phyloP scores from a whole-genome alignment of 805 yeast genomes.

The Zygoascus ofunaensis region DNA sequence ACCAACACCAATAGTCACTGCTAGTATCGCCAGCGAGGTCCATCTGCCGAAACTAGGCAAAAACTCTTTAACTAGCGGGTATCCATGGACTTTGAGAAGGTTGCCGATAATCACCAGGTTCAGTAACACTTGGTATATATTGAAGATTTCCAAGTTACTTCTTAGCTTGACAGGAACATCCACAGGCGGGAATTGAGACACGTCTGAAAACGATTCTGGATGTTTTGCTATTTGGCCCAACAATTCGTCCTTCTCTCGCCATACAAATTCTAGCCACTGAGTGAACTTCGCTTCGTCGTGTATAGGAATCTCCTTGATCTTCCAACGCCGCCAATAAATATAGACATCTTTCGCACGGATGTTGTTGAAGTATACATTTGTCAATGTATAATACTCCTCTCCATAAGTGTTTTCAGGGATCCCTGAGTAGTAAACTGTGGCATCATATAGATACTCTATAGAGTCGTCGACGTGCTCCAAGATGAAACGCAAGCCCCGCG shows the following conservation, averaged over 20 bases:
- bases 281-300: conserved; percentile 49
- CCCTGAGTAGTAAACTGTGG: conserved; percentile 77
- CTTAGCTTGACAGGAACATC: conserved; percentile 19
- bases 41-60: too few relatives aligned
- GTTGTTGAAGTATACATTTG: conserved; percentile 56
- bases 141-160: conserved; percentile 23
- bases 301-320: conserved; percentile 55
- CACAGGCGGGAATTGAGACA: conserved; percentile 4
- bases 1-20: too few relatives aligned
- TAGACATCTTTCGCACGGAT: conserved; percentile 59
- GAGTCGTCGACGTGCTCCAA: conserved; percentile 40
- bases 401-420: conserved; percentile 55
- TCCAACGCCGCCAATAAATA: conserved; percentile 53
- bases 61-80: not conserved
- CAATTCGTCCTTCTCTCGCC: conserved; percentile 71
- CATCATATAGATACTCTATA: conserved; percentile 55
- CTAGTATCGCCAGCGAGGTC: too few relatives aligned
- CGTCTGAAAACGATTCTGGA: conserved; percentile 34
- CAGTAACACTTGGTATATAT: conserved; percentile 29
- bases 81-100: not conserved
- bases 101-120: conserved; percentile 4
- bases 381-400: conserved; percentile 64
- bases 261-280: conserved; percentile 61
- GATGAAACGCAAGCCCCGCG: conserved; percentile 66
- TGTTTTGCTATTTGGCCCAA: conserved; percentile 51